phyloP scores from a whole-genome alignment of 1,284 basidiomycete genomes.

The Flammula alnicola region DNA sequence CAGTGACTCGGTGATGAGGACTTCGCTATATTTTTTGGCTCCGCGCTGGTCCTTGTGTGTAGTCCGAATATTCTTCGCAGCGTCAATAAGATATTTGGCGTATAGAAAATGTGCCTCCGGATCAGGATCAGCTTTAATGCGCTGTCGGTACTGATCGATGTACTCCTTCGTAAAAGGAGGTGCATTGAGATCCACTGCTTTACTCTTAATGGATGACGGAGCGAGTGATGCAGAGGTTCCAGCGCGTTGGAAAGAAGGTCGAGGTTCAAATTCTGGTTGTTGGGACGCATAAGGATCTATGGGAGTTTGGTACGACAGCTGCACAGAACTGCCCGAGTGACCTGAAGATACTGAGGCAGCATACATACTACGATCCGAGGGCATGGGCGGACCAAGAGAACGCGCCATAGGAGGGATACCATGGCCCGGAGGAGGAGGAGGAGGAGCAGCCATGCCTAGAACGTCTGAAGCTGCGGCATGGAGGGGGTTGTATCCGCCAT shows the following conservation, averaged over 20 bases:
- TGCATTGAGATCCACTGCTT: constrained; percentile 84
- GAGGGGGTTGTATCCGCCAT: constrained; percentile 53
- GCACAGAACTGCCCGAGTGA: constrained; percentile 27
- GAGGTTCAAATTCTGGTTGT: constrained; percentile 55
- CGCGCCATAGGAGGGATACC: constrained; percentile 32
- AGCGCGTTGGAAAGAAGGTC: constrained; percentile 60
- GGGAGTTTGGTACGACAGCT: constrained; percentile 22
- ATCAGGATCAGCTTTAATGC: constrained; percentile 98
- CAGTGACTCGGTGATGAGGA: constrained; percentile 86
- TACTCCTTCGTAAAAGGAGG: constrained; percentile 96
- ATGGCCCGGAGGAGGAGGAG: constrained; percentile 53
- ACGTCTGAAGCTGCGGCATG: constrained; percentile 82
- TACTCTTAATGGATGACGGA: constrained; percentile 70
- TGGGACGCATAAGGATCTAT: constrained; percentile 19
- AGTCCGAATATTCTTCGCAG: constrained; percentile 89
- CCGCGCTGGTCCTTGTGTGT: constrained; percentile 78
- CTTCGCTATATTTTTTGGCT: constrained; percentile 89
- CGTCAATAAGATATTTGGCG: constrained; percentile 98
- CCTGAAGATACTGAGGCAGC: constrained; percentile 29
- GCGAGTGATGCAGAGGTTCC: constrained; percentile 62
- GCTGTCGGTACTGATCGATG: constrained; percentile 94
- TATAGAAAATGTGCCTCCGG: constrained; percentile 99
- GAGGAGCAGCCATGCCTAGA: constrained; percentile 73
- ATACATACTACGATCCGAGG: constrained; percentile 25
- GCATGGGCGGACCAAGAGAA: constrained; percentile 25